Evolutionary conservation across 371 early-diverging fungal species (phyloP).

Genomic region (Mucor velutinosus): DNA sequence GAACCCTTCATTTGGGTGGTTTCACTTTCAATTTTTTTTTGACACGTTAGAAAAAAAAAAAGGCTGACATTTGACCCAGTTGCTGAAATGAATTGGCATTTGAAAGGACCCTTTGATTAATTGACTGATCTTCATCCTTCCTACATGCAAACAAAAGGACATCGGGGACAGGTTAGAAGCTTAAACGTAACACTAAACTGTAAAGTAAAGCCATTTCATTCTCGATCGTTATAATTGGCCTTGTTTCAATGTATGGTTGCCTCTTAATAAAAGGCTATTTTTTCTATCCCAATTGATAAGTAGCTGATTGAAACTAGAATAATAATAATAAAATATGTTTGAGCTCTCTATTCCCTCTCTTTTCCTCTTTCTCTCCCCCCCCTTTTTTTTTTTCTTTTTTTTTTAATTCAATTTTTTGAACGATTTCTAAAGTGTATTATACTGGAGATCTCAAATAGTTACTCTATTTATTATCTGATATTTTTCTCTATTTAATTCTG

Average conservation of each 20-base stretch:
- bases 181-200: slow-evolving; percentile 29
- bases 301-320: slow-evolving; percentile 12
- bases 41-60: not conserved
- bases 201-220: slow-evolving; percentile 20
- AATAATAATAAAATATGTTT: slow-evolving; percentile 17
- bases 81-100: not conserved
- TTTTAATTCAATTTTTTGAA: not conserved
- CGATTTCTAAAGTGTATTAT: not conserved
- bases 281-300: slow-evolving; percentile 12
- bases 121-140: not conserved
- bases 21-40: not conserved
- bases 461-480: not conserved
- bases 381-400: slow-evolving; percentile 6
- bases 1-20: slow-evolving; percentile 1
- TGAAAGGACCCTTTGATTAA: not conserved
- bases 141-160: not conserved
- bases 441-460: not conserved
- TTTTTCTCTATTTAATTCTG: not conserved
- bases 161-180: slow-evolving; percentile 29
- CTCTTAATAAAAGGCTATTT: slow-evolving; percentile 20
- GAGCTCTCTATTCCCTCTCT: not conserved
- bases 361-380: not conserved
- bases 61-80: not conserved
- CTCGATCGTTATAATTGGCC: slow-evolving; percentile 26
- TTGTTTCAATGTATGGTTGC: slow-evolving; percentile 25